Evolutionary conservation across 2,329 filamentous ascomycete species (phyloP).

Genomic region (Arthrobotrys musiformis): DNA sequence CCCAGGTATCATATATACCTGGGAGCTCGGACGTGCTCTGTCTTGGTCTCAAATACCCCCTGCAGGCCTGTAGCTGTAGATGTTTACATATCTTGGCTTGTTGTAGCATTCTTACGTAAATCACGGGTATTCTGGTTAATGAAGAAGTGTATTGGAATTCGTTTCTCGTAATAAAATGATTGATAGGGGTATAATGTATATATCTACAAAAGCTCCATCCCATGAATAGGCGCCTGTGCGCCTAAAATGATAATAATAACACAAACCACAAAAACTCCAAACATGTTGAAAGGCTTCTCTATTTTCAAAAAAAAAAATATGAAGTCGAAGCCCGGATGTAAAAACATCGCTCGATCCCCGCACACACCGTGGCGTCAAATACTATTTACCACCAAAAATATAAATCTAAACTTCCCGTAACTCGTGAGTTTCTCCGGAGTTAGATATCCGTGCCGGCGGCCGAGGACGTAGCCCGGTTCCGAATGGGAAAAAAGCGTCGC

Average conservation of each 20-base stretch:
- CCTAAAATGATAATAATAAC: neutral
- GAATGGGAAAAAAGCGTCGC: slow-evolving; percentile 51
- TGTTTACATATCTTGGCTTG: neutral
- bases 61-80: neutral
- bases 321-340: neutral
- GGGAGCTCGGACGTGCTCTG: neutral
- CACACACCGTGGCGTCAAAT: neutral
- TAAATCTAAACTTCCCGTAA: slow-evolving; percentile 28
- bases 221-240: slow-evolving; percentile 1
- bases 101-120: slow-evolving; percentile 7
- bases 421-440: slow-evolving; percentile 17
- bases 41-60: neutral
- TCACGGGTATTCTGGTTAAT: neutral
- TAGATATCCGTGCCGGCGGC: slow-evolving; percentile 5
- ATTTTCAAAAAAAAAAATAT: no score
- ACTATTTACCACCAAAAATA: neutral
- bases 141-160: slow-evolving; percentile 26
- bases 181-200: slow-evolving; percentile 24
- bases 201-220: slow-evolving; percentile 2
- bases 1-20: no score
- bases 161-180: slow-evolving; percentile 35
- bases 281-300: neutral
- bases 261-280: slow-evolving; percentile 8
- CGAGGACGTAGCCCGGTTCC: slow-evolving; percentile 41
- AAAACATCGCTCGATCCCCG: neutral